phyloP scores from a whole-genome alignment of 495 filamentous ascomycete species.

The Aspergillus nanangensis region DNA sequence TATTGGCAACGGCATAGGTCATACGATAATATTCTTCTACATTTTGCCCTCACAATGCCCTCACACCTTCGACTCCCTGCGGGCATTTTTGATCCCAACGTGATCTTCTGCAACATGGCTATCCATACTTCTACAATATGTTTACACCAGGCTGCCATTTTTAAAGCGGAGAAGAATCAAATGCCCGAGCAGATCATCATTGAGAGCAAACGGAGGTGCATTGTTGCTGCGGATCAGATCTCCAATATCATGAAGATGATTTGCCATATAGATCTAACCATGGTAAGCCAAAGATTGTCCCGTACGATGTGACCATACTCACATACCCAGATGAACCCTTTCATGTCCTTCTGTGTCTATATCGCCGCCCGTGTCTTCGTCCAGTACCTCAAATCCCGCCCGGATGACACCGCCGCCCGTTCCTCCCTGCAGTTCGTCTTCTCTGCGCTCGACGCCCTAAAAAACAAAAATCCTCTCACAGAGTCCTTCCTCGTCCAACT shows the following conservation, averaged over 20 bases:
- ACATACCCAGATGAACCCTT: constrained; percentile 96
- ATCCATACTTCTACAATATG: constrained; percentile 97
- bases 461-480: constrained; percentile 83
- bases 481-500: constrained; percentile 95
- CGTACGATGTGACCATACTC: too few species aligned
- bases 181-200: constrained; percentile 71
- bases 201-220: constrained; percentile 89
- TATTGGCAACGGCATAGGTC: constrained; percentile 94
- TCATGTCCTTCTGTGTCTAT: constrained; percentile 93
- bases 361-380: constrained; percentile 93
- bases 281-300: constrained; percentile 69
- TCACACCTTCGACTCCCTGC: constrained; percentile 75
- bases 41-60: constrained; percentile 79
- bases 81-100: constrained; percentile 74
- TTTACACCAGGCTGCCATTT: constrained; percentile 95
- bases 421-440: constrained; percentile 88
- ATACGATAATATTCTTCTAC: constrained; percentile 86
- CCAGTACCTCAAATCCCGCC: constrained; percentile 85
- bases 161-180: constrained; percentile 88
- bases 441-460: constrained; percentile 81
- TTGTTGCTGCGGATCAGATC: constrained; percentile 90
- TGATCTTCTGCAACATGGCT: constrained; percentile 94
- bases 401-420: constrained; percentile 75
- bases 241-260: constrained; percentile 96
- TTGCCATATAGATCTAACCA: constrained; percentile 78